These are phyloP conservation scores for Paraconiothyrium sp. DNA, from an alignment of 2,329 filamentous ascomycete genomes.

Conservation along the genomic window DNA sequence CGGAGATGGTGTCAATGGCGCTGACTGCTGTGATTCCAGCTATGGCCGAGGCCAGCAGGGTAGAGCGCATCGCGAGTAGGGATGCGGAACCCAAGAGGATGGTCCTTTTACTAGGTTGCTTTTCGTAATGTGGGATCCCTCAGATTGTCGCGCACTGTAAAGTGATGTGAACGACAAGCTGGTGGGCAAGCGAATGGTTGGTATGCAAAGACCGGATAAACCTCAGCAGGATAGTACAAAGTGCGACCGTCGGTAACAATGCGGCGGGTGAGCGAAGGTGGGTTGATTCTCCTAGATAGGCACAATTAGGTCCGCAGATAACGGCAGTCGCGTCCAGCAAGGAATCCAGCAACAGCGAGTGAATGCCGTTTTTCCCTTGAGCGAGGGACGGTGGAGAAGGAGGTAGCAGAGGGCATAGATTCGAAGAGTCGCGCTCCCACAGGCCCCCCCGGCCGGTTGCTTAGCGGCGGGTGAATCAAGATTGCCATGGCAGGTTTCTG, in stretches of 20 bases:
- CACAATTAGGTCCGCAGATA: not conserved
- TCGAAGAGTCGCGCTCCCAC: not conserved
- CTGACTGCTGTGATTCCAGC: slow-evolving; percentile 47
- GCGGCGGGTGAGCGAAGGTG: not conserved
- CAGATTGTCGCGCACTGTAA: no score
- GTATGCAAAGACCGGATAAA: not conserved
- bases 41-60: slow-evolving; percentile 31
- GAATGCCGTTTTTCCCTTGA: not conserved
- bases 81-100: not conserved
- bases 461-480: slow-evolving; percentile 14
- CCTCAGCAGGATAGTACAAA: not conserved
- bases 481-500: slow-evolving; percentile 11
- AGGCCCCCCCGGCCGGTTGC: not conserved
- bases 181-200: not conserved
- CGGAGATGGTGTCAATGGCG: slow-evolving; percentile 65
- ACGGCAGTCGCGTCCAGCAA: slow-evolving; percentile 6
- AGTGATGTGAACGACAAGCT: not conserved
- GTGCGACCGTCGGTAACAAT: not conserved
- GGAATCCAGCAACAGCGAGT: slow-evolving; percentile 9
- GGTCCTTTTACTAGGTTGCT: not conserved
- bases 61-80: slow-evolving; percentile 28
- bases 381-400: slow-evolving; percentile 7
- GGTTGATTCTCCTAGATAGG: not conserved
- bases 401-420: not conserved
- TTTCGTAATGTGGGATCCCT: not conserved